Percentiles rank a stretch among this genome's conserved stretches.
phyloP scores from a whole-genome alignment of 352 stramenopile species.

The Globisporangium orthogonon region DNA sequence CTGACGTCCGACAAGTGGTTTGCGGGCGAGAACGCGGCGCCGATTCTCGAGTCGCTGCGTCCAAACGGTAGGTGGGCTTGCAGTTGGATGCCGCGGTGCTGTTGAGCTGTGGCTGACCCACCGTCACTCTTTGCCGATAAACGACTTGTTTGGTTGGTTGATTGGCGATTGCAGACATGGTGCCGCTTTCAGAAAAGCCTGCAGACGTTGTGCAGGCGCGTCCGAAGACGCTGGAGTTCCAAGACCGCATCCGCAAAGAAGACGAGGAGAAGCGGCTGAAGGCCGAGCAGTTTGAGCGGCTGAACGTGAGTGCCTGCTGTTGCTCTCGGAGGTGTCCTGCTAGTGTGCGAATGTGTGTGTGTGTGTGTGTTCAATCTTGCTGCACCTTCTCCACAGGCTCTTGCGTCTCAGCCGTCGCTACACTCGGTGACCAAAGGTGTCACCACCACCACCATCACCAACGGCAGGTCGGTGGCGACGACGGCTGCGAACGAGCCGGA shows the following conservation, averaged over 20 bases:
- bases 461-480: background rate
- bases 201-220: slow-evolving; percentile 23
- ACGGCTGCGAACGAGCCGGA: slow-evolving; percentile 26
- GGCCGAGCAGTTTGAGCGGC: slow-evolving; percentile 56
- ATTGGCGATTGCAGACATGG: slow-evolving; percentile 30
- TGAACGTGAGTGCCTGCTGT: slow-evolving; percentile 32
- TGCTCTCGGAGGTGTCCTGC: background rate
- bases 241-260: slow-evolving; percentile 46
- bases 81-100: background rate
- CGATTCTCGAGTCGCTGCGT: slow-evolving; percentile 46
- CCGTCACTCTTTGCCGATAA: too few relatives aligned
- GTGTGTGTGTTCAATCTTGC: background rate
- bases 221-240: slow-evolving; percentile 68
- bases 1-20: slow-evolving; percentile 48
- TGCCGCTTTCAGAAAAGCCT: slow-evolving; percentile 51
- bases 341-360: background rate
- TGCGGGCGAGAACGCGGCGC: slow-evolving; percentile 27
- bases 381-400: slow-evolving; percentile 20
- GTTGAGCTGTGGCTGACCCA: slow-evolving; percentile 1
- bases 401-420: slow-evolving; percentile 67
- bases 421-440: slow-evolving; percentile 38
- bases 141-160: background rate
- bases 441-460: slow-evolving; percentile 1
- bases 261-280: slow-evolving; percentile 59
- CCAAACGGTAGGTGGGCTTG: slow-evolving; percentile 42